Conservation (phyloP, 441 rosid species). For the Adansonia rubrostipa region DNA sequence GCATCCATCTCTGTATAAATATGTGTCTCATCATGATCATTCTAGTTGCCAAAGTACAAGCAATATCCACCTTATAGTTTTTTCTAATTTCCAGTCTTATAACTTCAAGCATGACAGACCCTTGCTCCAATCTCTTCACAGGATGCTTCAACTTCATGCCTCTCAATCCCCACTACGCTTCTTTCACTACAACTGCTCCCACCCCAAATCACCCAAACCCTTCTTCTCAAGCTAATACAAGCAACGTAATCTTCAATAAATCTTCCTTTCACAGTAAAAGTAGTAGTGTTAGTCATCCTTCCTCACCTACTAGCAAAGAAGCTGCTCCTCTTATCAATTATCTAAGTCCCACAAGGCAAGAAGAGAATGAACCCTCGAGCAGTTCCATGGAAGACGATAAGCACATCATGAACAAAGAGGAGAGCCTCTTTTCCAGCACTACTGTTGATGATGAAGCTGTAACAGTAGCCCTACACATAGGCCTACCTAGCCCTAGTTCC, state of each 20-base stretch:
- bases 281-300: not conserved
- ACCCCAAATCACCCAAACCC: conserved; percentile 22
- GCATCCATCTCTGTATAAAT: not conserved
- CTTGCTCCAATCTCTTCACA: conserved; percentile 48
- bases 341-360: not conserved
- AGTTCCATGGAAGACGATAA: not conserved
- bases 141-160: conserved; percentile 51
- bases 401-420: not conserved
- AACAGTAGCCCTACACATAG: not conserved
- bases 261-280: conserved; percentile 12
- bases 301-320: not conserved
- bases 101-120: conserved; percentile 51
- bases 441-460: not conserved
- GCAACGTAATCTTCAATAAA: not conserved
- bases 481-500: not conserved
- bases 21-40: conserved; percentile 14
- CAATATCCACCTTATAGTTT: not conserved
- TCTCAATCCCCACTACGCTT: conserved; percentile 34
- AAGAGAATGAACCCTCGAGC: not conserved
- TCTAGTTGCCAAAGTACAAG: conserved; percentile 16
- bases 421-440: not conserved
- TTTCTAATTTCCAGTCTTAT: not conserved
- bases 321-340: not conserved
- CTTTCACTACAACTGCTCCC: conserved; percentile 12
- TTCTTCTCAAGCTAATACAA: conserved; percentile 12